phyloP scores from a whole-genome alignment of 1,284 basidiomycete genomes.

The Cutaneotrichosporon sp. region DNA sequence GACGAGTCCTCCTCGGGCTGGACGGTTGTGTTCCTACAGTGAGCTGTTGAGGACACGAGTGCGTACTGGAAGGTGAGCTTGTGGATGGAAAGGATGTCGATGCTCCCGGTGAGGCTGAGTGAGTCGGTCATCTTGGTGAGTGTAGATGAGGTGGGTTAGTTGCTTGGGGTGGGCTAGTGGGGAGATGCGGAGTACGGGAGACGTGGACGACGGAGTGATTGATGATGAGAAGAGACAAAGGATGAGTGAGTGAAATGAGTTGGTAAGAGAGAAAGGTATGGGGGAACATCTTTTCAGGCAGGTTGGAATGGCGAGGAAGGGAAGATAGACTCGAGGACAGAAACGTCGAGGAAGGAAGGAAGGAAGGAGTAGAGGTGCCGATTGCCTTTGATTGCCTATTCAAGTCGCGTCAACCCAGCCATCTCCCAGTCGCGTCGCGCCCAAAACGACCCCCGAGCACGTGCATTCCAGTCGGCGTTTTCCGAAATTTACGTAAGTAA shows the following conservation, averaged over 20 bases:
- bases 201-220: neutral
- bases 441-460: too few relatives aligned
- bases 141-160: neutral
- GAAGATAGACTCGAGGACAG: too few relatives aligned
- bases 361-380: too few relatives aligned
- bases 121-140: neutral
- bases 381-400: too few relatives aligned
- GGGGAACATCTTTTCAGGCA: neutral
- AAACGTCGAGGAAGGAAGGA: too few relatives aligned
- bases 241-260: neutral
- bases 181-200: neutral
- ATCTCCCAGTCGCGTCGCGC: too few relatives aligned
- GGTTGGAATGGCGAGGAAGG: too few relatives aligned
- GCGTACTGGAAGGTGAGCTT: constrained; percentile 19
- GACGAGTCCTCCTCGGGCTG: constrained; percentile 96
- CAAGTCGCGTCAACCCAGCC: too few relatives aligned
- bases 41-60: neutral
- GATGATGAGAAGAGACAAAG: neutral
- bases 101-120: neutral
- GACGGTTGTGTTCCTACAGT: constrained; percentile 45
- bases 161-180: neutral
- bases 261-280: neutral
- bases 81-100: constrained; percentile 13
- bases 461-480: too few relatives aligned
- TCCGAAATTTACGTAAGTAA: too few relatives aligned